Conservation (phyloP, 176 grass and related monocot genomes). For the Musa troglodytarum region DNA sequence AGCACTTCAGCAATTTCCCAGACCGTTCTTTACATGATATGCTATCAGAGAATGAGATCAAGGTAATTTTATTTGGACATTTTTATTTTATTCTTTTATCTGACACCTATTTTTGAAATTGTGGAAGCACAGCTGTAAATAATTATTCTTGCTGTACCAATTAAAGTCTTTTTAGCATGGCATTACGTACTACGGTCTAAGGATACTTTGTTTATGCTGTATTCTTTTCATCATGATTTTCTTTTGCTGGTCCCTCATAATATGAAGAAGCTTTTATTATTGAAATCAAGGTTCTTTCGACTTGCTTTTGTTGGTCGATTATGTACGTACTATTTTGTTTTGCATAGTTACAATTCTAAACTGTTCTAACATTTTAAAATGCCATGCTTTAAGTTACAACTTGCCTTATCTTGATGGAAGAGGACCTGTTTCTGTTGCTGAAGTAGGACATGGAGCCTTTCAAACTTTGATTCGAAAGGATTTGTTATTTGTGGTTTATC, state of each 20-base stretch:
- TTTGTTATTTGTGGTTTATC: not conserved
- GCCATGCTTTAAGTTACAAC: no score
- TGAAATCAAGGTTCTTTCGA: not conserved
- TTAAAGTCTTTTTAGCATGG: not conserved
- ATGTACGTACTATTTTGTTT: not conserved
- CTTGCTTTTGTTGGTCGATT: not conserved
- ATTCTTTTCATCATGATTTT: not conserved
- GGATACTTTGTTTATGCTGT: no score
- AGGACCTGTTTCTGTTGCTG: no score
- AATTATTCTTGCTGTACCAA: not conserved
- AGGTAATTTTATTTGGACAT: constrained; percentile 41
- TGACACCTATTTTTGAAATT: not conserved
- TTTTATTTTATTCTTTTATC: not conserved
- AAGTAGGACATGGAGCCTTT: no score
- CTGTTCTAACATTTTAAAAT: no score
- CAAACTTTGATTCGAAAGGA: not conserved
- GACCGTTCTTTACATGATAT: constrained; percentile 62
- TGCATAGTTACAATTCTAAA: no score
- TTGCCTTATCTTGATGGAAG: no score
- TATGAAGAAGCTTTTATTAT: not conserved
- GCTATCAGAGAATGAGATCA: constrained; percentile 68
- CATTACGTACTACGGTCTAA: not conserved
- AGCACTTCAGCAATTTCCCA: constrained; percentile 68
- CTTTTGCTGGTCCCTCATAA: constrained; percentile 19
- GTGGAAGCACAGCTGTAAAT: not conserved